phyloP scores from a whole-genome alignment of 305 asterid genomes.

The Rubia balearica region DNA sequence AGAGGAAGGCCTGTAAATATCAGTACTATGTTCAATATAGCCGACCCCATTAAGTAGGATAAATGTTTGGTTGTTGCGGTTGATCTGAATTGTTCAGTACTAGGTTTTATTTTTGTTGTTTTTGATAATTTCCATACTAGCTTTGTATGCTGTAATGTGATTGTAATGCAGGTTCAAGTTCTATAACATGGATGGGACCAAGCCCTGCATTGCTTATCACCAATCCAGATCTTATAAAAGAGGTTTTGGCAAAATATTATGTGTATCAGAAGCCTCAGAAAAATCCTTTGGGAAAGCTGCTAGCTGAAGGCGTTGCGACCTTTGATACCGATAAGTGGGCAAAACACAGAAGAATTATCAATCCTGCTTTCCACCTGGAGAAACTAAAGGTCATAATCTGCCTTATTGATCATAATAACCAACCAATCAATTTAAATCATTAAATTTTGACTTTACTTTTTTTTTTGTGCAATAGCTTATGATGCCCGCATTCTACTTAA shows the following conservation, averaged over 20 bases:
- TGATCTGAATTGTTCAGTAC: too few relatives aligned
- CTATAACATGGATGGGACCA: constrained; percentile 45
- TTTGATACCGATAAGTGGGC: constrained; percentile 45
- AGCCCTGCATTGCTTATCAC: constrained; percentile 28
- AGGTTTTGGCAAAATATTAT: constrained; percentile 35
- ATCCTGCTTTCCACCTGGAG: constrained; percentile 50
- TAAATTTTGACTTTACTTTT: neutral
- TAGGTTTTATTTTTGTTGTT: too few relatives aligned
- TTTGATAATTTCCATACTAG: too few relatives aligned
- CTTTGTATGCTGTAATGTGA: too few relatives aligned
- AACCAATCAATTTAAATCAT: neutral
- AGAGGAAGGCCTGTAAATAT: too few relatives aligned
- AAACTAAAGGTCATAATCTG: constrained; percentile 36
- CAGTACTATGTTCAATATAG: too few relatives aligned
- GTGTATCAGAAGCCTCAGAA: constrained; percentile 28
- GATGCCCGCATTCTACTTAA: constrained; percentile 40
- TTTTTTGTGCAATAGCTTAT: constrained; percentile 22
- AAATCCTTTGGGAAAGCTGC: constrained; percentile 26
- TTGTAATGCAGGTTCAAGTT: constrained; percentile 28
- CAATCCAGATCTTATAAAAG: constrained; percentile 38
- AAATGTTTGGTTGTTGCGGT: too few relatives aligned
- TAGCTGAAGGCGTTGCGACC: constrained; percentile 34
- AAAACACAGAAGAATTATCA: constrained; percentile 40
- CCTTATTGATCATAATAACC: neutral
- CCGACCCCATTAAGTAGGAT: too few relatives aligned